These are phyloP conservation scores for Starmerella tilneyi DNA, from an alignment of 805 yeast species.

Conservation along the genomic window DNA sequence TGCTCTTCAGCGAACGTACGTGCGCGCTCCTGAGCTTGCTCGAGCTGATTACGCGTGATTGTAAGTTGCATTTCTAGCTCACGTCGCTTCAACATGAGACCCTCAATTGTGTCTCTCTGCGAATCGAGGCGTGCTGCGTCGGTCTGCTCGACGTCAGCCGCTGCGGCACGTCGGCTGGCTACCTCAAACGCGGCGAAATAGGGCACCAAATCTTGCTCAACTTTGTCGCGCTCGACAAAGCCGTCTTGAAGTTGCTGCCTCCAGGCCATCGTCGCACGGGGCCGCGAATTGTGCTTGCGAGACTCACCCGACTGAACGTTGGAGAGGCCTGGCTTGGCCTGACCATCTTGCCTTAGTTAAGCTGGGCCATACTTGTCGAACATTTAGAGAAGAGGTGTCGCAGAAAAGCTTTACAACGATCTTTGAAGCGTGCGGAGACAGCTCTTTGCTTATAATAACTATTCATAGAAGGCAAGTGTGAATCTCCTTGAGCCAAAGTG, in stretches of 20 bases:
- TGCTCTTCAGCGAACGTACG: conserved; percentile 25
- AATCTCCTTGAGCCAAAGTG: too few species aligned
- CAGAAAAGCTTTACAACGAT: too few species aligned
- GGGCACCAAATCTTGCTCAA: conserved; percentile 11
- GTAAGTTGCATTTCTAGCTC: conserved; percentile 28
- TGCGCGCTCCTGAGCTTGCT: conserved; percentile 22
- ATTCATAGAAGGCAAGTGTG: too few species aligned
- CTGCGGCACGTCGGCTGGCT: conserved; percentile 25
- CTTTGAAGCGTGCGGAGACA: too few species aligned
- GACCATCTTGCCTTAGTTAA: too few species aligned
- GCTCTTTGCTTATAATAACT: too few species aligned
- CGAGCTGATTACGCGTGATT: conserved; percentile 25
- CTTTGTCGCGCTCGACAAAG: conserved; percentile 13
- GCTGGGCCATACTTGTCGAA: too few species aligned
- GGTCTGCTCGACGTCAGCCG: conserved; percentile 3
- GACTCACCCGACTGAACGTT: too few species aligned
- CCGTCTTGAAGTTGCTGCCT: background rate
- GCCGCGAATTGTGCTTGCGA: too few species aligned
- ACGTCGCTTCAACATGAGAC: conserved; percentile 26
- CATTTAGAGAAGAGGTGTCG: too few species aligned
- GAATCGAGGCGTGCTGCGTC: conserved; percentile 5
- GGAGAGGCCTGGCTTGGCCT: too few species aligned
- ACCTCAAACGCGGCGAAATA: conserved; percentile 21
- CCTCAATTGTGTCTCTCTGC: conserved; percentile 8
- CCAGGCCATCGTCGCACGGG: conserved; percentile 3